Evolutionary conservation across 164 flowering plant genomes (phyloP).

Genomic region (Cinnamomum chago): DNA sequence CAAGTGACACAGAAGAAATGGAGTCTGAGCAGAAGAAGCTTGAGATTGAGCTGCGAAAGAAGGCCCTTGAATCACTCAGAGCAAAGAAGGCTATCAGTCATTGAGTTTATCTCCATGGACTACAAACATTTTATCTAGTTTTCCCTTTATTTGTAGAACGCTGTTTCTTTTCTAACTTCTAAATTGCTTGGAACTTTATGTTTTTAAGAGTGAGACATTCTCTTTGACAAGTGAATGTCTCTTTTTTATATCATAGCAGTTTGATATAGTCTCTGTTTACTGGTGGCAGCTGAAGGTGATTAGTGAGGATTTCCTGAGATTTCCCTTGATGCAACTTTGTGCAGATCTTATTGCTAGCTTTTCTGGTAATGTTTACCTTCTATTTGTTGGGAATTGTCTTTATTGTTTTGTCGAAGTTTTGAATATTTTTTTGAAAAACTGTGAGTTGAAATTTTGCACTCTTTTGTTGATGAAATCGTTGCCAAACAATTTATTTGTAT

Average conservation of each 20-base stretch:
- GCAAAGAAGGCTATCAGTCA: constrained; percentile 74
- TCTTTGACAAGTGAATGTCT: constrained; percentile 11
- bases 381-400: constrained; percentile 39
- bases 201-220: constrained; percentile 20
- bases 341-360: constrained; percentile 58
- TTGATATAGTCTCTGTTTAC: constrained; percentile 74
- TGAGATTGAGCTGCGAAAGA: constrained; percentile 88
- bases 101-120: constrained; percentile 25
- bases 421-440: background rate
- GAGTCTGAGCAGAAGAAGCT: constrained; percentile 63
- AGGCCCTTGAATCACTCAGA: constrained; percentile 83
- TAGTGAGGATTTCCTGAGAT: constrained; percentile 80
- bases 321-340: constrained; percentile 59
- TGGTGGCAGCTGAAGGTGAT: constrained; percentile 85
- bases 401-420: constrained; percentile 8
- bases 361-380: constrained; percentile 73
- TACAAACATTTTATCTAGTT: constrained; percentile 14
- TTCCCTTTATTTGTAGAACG: constrained; percentile 10
- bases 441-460: background rate
- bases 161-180: constrained; percentile 9
- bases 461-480: background rate
- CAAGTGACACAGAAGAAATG: constrained; percentile 38
- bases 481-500: background rate
- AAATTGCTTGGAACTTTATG: constrained; percentile 18
- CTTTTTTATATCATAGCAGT: constrained; percentile 21